Conservation (phyloP, 768 basidiomycete genomes). For the Dictyophora rubrovolvata region DNA sequence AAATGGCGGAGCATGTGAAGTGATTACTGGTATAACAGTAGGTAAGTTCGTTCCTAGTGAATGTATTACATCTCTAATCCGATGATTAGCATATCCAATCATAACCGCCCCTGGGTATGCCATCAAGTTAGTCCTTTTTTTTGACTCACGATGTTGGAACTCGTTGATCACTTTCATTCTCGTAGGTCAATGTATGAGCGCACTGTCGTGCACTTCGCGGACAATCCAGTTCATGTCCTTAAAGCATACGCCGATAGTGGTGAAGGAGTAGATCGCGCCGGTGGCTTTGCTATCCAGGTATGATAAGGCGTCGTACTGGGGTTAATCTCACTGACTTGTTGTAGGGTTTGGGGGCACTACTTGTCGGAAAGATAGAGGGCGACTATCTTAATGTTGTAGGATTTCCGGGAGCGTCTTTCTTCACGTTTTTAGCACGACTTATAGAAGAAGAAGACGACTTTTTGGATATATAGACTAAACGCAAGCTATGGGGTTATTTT, state of each 20-base stretch:
- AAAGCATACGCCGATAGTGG: conserved; percentile 76
- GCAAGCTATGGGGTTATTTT: neutral
- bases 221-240: conserved; percentile 47
- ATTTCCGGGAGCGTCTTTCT: conserved; percentile 82
- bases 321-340: neutral
- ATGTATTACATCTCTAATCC: neutral
- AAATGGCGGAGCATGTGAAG: conserved; percentile 80
- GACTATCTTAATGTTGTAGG: conserved; percentile 89
- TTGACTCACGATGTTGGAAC: neutral
- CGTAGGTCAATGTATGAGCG: conserved; percentile 74
- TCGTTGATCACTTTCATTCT: neutral
- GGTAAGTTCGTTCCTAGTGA: conserved; percentile 35
- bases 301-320: conserved; percentile 11
- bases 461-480: conserved; percentile 23
- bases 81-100: conserved; percentile 54
- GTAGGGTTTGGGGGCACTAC: conserved; percentile 70
- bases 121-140: conserved; percentile 38
- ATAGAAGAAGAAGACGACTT: conserved; percentile 73
- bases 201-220: conserved; percentile 65
- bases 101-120: conserved; percentile 67
- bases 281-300: conserved; percentile 92
- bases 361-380: conserved; percentile 80
- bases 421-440: conserved; percentile 58
- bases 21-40: conserved; percentile 82
- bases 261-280: conserved; percentile 82